A percentile compares a stretch with the other conserved stretches of the same genome.
Evolutionary conservation across 2,329 filamentous ascomycete genomes (phyloP).

Genomic region (Trichoderma afroharzianum): DNA sequence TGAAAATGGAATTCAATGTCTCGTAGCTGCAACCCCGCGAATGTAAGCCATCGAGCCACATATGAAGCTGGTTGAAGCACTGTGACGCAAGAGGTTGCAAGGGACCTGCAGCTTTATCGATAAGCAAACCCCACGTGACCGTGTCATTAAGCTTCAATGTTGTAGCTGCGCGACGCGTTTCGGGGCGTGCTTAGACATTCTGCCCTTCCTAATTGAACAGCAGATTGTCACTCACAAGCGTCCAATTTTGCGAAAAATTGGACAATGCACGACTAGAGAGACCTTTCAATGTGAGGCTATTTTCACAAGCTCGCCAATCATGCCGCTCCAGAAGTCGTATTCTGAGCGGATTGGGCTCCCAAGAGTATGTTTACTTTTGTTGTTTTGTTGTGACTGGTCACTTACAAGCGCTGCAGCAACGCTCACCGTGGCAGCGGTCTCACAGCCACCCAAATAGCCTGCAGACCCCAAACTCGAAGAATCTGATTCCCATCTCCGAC

Average conservation of each 20-base stretch:
- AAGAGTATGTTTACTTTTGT: conserved; percentile 29
- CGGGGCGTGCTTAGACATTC: not conserved
- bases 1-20: not conserved
- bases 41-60: not conserved
- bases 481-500: conserved; percentile 51
- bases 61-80: not conserved
- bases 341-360: conserved; percentile 34
- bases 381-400: conserved; percentile 3
- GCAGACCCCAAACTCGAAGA: conserved; percentile 34
- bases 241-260: not conserved
- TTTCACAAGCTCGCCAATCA: conserved; percentile 23
- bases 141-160: not conserved
- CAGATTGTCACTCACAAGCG: not conserved
- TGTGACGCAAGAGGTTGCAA: conserved; percentile 16
- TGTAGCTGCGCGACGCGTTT: conserved; percentile 19
- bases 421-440: conserved; percentile 51
- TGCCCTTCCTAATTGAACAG: conserved; percentile 5
- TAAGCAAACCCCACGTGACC: conserved; percentile 27
- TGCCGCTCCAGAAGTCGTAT: conserved; percentile 42
- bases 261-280: conserved; percentile 4
- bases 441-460: conserved; percentile 46
- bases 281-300: conserved; percentile 21
- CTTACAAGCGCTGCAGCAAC: conserved; percentile 29
- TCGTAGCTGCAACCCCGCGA: not conserved
- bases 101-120: conserved; percentile 28